Conservation (phyloP, 2,329 filamentous ascomycete genomes). For the Madurella mycetomatis region DNA sequence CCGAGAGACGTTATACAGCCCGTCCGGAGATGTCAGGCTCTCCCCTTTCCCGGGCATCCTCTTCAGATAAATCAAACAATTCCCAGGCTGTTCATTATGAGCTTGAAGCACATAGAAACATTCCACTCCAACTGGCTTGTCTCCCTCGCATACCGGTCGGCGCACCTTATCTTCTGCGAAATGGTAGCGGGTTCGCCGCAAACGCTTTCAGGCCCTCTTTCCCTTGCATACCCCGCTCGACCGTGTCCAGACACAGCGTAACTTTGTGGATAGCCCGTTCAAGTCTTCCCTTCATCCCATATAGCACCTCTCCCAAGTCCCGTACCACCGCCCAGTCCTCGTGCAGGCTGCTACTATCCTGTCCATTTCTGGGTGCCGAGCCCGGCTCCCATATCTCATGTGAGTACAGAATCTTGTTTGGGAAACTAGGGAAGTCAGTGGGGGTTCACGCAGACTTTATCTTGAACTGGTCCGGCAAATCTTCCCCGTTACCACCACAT, state of each 20-base stretch:
- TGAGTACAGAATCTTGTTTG: background rate
- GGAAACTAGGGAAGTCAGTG: background rate
- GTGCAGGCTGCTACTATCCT: background rate
- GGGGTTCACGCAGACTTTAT: background rate
- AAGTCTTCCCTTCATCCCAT: background rate
- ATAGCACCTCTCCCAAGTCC: background rate
- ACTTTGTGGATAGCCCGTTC: background rate
- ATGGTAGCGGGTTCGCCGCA: background rate
- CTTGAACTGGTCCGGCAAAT: background rate
- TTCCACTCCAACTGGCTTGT: background rate
- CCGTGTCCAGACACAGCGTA: background rate
- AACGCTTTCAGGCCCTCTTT: background rate
- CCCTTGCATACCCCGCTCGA: background rate
- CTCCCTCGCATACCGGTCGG: background rate
- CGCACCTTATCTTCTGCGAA: background rate
- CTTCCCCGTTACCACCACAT: background rate
- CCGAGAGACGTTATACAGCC: background rate
- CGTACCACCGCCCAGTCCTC: background rate
- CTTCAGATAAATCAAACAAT: background rate
- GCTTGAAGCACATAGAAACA: background rate
- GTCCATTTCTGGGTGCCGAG: too few relatives aligned
- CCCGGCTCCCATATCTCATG: background rate
- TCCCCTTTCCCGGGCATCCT: background rate
- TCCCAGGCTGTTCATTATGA: background rate
- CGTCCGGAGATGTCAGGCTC: background rate